Conservation (phyloP, 1,139 yeast species). For the Suhomyces bolitotheri region DNA sequence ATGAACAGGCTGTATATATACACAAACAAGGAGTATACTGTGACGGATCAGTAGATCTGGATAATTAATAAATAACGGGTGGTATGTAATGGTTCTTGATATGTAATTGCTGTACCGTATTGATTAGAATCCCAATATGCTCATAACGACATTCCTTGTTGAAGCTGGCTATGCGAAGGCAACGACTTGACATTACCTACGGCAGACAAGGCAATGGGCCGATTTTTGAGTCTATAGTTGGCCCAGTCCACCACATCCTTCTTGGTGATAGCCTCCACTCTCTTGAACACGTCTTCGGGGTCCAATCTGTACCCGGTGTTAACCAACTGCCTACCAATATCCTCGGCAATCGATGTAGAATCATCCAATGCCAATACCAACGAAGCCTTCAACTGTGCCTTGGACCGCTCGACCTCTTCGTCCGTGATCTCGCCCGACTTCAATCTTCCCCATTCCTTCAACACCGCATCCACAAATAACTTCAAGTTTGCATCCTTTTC, state of each 20-base stretch:
- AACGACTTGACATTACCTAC: conserved; percentile 74
- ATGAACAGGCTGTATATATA: no score
- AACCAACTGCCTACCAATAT: conserved; percentile 94
- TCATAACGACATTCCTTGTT: conserved; percentile 35
- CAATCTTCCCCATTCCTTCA: conserved; percentile 87
- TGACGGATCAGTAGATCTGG: no score
- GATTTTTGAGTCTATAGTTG: conserved; percentile 71
- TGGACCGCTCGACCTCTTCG: conserved; percentile 90
- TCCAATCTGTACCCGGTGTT: conserved; percentile 89
- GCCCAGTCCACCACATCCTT: conserved; percentile 89
- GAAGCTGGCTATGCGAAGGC: conserved; percentile 58
- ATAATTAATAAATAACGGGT: no score
- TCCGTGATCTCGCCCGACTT: conserved; percentile 73
- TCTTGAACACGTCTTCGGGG: conserved; percentile 88
- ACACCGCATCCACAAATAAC: conserved; percentile 67
- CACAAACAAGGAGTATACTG: no score
- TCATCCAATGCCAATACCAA: conserved; percentile 87
- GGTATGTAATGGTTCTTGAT: no score
- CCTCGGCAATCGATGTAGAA: conserved; percentile 95
- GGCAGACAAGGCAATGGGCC: conserved; percentile 87
- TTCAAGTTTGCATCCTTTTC: conserved; percentile 71
- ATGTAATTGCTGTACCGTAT: no score
- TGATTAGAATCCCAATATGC: no score
- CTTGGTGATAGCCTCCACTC: conserved; percentile 76
- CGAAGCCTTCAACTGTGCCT: conserved; percentile 92